A percentile compares a stretch with the other conserved stretches of the same genome.
These are phyloP conservation scores for Hypoxylon fragiforme DNA, from an alignment of 495 filamentous ascomycete genomes.

Conservation along the genomic window DNA sequence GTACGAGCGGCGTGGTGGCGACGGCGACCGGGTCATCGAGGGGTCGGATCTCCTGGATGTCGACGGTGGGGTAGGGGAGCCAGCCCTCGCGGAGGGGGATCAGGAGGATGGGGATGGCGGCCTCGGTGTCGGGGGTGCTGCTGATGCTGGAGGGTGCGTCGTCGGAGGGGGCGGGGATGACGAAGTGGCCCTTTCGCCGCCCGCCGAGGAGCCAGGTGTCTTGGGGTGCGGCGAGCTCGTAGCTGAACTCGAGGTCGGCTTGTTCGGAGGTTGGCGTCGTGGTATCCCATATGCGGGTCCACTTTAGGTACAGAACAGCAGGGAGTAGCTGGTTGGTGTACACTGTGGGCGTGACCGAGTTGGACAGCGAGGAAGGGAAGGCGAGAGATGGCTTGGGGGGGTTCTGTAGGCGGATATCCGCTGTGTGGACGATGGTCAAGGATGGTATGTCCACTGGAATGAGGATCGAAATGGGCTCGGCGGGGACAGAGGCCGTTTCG, in stretches of 20 bases:
- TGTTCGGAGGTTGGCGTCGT: slow-evolving; percentile 42
- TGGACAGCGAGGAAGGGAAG: slow-evolving; percentile 25
- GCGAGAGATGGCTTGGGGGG: slow-evolving; percentile 30
- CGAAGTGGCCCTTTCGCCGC: slow-evolving; percentile 74
- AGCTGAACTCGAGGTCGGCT: slow-evolving; percentile 73
- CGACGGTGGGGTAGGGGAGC: slow-evolving; percentile 73
- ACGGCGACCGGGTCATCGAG: slow-evolving; percentile 15
- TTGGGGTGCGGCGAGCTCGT: slow-evolving; percentile 74
- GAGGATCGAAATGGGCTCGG: slow-evolving; percentile 53
- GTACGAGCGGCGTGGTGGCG: slow-evolving; percentile 10
- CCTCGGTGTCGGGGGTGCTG: slow-evolving; percentile 46
- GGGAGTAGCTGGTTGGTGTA: slow-evolving; percentile 70
- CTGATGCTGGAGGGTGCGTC: slow-evolving; percentile 31
- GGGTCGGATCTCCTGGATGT: slow-evolving; percentile 63
- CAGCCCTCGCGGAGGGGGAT: slow-evolving; percentile 78
- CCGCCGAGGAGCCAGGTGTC: slow-evolving; percentile 88
- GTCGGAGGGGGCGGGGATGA: slow-evolving; percentile 48
- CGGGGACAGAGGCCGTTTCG: slow-evolving; percentile 8
- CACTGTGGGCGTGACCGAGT: slow-evolving; percentile 47
- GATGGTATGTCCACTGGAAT: slow-evolving; percentile 87
- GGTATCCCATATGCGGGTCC: slow-evolving; percentile 79
- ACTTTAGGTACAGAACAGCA: slow-evolving; percentile 70
- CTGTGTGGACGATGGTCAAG: slow-evolving; percentile 81
- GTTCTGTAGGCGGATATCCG: slow-evolving; percentile 63
- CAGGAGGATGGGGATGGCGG: slow-evolving; percentile 65